Evolutionary conservation across 768 basidiomycete genomes (phyloP), one percentile per base, ranked within the genome.

Genomic region (Ramaria sp.): DNA sequence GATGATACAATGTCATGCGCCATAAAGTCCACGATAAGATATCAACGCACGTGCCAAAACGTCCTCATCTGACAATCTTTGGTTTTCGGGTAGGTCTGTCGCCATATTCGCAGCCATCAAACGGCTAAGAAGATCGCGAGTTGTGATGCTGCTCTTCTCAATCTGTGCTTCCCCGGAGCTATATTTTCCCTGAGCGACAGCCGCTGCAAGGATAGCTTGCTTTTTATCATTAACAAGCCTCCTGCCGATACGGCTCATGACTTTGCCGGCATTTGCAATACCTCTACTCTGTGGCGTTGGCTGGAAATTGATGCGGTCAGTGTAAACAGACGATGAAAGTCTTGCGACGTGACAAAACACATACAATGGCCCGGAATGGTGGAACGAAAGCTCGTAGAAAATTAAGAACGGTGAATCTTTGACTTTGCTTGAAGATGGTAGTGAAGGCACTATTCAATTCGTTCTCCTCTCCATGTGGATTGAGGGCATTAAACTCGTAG

Each of bases 71-170:
- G 75, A 75, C 69, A 88, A 69, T 38, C 70, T 70, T 63, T 84
- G 82, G 46, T 62, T 70, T 6, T 77, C 76, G 0, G 78, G 76
- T 4, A 83, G 61, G 63, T 87, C 81, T 0, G 75, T 77, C 0
- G 80, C 76, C 70, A 82, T 76, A 64, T 87, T 88, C 3, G 84
- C 84, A 58, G 74, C 74, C 43, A 86, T 70, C 3, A 87, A 70
- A 27, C 85, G 62, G 0, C 79, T 80, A 3, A 87, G 69, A 3
- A 88, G 64, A 68, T 86, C 84, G 17, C 79, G 75, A 19, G 72
- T 72, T 0, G 60, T 62, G 10, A 71, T 42, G 17, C 47, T 60
- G 15, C 45, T 54, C 49, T 49, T 58, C 24, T 61, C 60, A 24
- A 37, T 58, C 17, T 57, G 34, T 10, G 50, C 24, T 19, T 33